Base-by-base conservation (phyloP, 495 filamentous ascomycete genomes). In the Trichoderma erinaceum region DNA sequence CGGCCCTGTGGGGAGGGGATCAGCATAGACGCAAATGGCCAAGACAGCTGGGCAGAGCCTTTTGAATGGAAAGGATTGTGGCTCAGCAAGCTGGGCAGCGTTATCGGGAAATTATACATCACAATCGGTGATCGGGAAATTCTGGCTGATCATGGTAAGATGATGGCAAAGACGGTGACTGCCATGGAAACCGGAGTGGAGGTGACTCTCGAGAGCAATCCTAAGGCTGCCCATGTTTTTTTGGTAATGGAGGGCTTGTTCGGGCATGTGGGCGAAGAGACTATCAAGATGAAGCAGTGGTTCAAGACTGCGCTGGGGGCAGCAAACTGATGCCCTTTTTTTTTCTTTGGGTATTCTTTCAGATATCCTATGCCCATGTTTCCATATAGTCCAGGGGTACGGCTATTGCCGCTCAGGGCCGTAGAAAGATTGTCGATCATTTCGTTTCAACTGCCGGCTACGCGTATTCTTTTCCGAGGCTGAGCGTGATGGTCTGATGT, bases 231-330 rank as follows among this genome's bases (percentile, higher is more conserved):
- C 23, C 56, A 61, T 61, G 56, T 35, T 25, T 32, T 61, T 3
- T 3, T 61, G 13, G 23, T 61, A 1, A 10, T 21, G 1, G 56
- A 61, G 16, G 56, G 56, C 8, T 5, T 27, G 1, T 12, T 32
- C 1, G 25, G 10, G 27, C 56, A 32, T 29, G 32, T 61, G 2
- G 56, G 27, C 0, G 56, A 61, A 12, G 56, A 23, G 25, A 61
- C 56, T 10, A 61, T 61, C 10, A 15, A 21, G 23, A 61, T 61
- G 56, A 61, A 61, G 56, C 56, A 61, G 56, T 61, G 56, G 56
- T 61, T 29, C 56, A 61, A 61, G 27, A 3, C 35, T 38, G 35
- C 8, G 5, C 7, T 38, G 35, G 0, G 7, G 35, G 5, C 2
- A 5, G 35, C 35, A 5, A 38, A 38, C 35, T 6, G 35, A 38